phyloP scores from a whole-genome alignment of 1,284 basidiomycete genomes.

The Caloboletus firmus region DNA sequence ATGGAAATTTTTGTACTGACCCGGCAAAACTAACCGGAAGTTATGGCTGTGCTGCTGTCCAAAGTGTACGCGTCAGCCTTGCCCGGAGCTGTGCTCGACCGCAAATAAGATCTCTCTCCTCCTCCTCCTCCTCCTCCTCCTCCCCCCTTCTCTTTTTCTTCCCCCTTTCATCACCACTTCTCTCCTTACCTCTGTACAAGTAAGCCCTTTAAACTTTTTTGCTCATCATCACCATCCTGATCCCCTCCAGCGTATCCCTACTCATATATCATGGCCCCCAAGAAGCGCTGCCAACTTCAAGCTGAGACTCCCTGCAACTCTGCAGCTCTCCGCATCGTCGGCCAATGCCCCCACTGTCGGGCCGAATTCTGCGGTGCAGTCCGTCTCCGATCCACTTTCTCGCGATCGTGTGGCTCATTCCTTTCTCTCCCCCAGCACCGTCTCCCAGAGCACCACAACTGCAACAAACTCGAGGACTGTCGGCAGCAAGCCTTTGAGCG shows the following conservation, averaged over 20 bases:
- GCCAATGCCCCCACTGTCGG: slow-evolving; percentile 77
- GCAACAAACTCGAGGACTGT: slow-evolving; percentile 77
- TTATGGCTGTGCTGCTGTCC: slow-evolving; percentile 26
- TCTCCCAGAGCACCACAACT: slow-evolving; percentile 79
- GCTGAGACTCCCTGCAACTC: slow-evolving; percentile 69
- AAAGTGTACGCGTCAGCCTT: slow-evolving; percentile 33
- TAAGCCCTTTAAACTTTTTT: neutral
- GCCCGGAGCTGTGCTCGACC: slow-evolving; percentile 28
- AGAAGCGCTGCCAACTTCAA: slow-evolving; percentile 82
- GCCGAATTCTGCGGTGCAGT: slow-evolving; percentile 75
- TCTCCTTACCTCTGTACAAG: neutral
- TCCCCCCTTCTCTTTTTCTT: neutral
- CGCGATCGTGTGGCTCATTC: slow-evolving; percentile 19
- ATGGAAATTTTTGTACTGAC: no score
- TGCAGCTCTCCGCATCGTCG: slow-evolving; percentile 77
- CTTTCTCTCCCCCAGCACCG: slow-evolving; percentile 58
- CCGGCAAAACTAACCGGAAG: neutral
- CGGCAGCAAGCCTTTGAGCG: slow-evolving; percentile 80
- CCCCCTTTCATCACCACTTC: neutral
- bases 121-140: neutral
- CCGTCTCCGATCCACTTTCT: slow-evolving; percentile 37
- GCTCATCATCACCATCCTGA: neutral
- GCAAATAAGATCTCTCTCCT: slow-evolving; percentile 27
- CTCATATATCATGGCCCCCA: slow-evolving; percentile 58
- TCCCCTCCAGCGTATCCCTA: neutral